Base-by-base conservation (phyloP, 192 early-diverging fungal species). In the Backusella tuberculispora region DNA sequence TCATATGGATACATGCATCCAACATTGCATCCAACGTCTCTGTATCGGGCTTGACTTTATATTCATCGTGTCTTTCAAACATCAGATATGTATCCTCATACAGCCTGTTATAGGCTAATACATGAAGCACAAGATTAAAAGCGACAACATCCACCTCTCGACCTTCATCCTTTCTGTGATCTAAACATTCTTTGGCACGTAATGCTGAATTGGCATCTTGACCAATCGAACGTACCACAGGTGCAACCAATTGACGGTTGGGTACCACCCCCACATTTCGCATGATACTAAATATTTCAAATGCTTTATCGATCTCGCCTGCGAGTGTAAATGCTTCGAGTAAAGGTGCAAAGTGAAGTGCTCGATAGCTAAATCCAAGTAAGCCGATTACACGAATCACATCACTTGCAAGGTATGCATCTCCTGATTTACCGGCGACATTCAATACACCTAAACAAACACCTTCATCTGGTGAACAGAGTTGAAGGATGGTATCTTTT, bases 11-110 rank as follows among this genome's bases (percentile, higher is more conserved):
- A 38, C 89, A 90, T 0, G 84, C 85, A 9, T 81, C 77, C 53
- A 93, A 73, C 45, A 92, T 73, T 0, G 82, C 81, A 37, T 82
- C 86, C 69, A 90, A 85, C 6, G 92, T 89, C 50, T 84, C 82
- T 3, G 65, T 69, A 17, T 87, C 76, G 0, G 88, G 83, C 10
- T 50, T 56, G 0, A 90, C 66, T 0, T 71, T 69, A 0, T 90
- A 76, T 21, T 69, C 68, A 2, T 50, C 9, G 0, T 78, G 79
- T 14, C 66, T 38, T 7, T 82, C 73, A 73, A 80, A 89, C 10
- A 83, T 83, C 0, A 50, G 44, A 48, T 85, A 75, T 0, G 86
- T 84, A 29, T 81, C 63, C 15, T 78, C 77, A 21, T 86, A n/a
- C 15, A 84, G 76, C 15, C 76, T 78, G 24, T 64, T 69, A 8